These are phyloP conservation scores for Teunomyces lycoperdinae DNA, from an alignment of 805 yeast species.

Conservation along the genomic window DNA sequence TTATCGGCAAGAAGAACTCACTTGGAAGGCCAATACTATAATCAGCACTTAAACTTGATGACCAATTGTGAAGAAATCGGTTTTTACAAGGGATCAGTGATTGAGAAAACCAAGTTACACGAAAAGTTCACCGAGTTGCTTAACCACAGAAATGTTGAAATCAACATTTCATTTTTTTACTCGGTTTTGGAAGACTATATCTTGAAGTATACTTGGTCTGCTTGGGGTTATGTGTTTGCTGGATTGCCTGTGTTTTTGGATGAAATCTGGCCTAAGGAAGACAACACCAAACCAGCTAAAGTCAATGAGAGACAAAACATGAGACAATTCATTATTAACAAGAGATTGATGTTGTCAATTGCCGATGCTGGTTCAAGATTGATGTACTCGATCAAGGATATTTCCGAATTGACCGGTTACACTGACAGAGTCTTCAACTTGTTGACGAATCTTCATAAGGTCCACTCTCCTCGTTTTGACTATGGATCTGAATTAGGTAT, in stretches of 20 bases:
- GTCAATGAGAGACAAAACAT: slow-evolving; percentile 57
- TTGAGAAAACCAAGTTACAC: slow-evolving; percentile 68
- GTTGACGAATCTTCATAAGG: slow-evolving; percentile 75
- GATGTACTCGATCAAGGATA: slow-evolving; percentile 91
- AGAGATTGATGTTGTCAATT: slow-evolving; percentile 81
- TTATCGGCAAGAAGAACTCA: slow-evolving; percentile 69
- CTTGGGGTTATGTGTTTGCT: slow-evolving; percentile 88
- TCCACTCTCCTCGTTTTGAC: slow-evolving; percentile 60
- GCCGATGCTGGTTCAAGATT: slow-evolving; percentile 95
- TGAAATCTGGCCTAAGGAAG: slow-evolving; percentile 28
- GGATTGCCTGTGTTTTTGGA: slow-evolving; percentile 82
- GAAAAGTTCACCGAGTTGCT: slow-evolving; percentile 56
- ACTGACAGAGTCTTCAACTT: slow-evolving; percentile 81
- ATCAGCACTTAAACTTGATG: slow-evolving; percentile 79
- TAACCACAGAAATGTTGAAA: slow-evolving; percentile 52
- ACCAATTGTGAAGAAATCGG: slow-evolving; percentile 92
- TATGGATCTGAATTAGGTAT: slow-evolving; percentile 44
- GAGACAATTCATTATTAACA: slow-evolving; percentile 87
- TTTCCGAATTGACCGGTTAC: slow-evolving; percentile 87
- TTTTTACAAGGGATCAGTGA: slow-evolving; percentile 81
- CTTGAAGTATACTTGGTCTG: slow-evolving; percentile 91
- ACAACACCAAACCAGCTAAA: slow-evolving; percentile 12
- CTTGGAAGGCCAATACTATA: slow-evolving; percentile 86
- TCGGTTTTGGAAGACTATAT: slow-evolving; percentile 80
- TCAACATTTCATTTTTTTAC: slow-evolving; percentile 61